Percentiles rank a stretch among this genome's conserved stretches.
phyloP scores from a whole-genome alignment of 1,284 basidiomycete genomes.

The Vanrija sp. region DNA sequence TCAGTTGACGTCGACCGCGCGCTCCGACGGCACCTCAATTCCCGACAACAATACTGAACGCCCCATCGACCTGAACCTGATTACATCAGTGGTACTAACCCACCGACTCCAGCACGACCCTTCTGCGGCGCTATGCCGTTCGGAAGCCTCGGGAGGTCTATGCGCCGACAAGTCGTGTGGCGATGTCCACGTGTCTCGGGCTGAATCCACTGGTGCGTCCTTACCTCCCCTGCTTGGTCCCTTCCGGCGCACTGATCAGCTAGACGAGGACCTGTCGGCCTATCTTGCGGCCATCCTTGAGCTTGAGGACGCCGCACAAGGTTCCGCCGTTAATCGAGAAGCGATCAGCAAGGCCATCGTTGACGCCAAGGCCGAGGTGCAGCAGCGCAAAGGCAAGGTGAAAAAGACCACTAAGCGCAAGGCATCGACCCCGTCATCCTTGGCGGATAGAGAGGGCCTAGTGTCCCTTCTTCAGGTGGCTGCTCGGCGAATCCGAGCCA shows the following conservation, averaged over 20 bases:
- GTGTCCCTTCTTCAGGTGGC: neutral
- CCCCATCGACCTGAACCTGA: slow-evolving; percentile 23
- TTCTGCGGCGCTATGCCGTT: slow-evolving; percentile 24
- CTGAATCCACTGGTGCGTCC: slow-evolving; percentile 32
- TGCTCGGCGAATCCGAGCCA: neutral
- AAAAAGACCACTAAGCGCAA: neutral
- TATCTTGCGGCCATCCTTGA: slow-evolving; percentile 20
- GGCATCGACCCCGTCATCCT: neutral
- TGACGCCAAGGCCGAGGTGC: slow-evolving; percentile 5
- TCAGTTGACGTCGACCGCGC: slow-evolving; percentile 18
- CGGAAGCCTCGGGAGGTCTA: slow-evolving; percentile 35
- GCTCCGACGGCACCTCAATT: neutral
- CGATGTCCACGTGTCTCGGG: slow-evolving; percentile 30
- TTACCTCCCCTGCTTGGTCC: neutral
- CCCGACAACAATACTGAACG: too few species aligned
- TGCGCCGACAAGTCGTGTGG: slow-evolving; percentile 36
- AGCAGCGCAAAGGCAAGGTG: neutral
- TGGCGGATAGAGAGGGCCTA: neutral
- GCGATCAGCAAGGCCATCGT: slow-evolving; percentile 8
- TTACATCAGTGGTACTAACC: slow-evolving; percentile 38
- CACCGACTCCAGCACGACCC: slow-evolving; percentile 26
- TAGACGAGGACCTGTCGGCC: slow-evolving; percentile 35
- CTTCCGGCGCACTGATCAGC: slow-evolving; percentile 7
- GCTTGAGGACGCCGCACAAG: neutral
- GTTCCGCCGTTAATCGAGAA: neutral